These are phyloP conservation scores for Monosporascus sp. DNA, from an alignment of 2,329 filamentous ascomycete species.

Conservation along the genomic window DNA sequence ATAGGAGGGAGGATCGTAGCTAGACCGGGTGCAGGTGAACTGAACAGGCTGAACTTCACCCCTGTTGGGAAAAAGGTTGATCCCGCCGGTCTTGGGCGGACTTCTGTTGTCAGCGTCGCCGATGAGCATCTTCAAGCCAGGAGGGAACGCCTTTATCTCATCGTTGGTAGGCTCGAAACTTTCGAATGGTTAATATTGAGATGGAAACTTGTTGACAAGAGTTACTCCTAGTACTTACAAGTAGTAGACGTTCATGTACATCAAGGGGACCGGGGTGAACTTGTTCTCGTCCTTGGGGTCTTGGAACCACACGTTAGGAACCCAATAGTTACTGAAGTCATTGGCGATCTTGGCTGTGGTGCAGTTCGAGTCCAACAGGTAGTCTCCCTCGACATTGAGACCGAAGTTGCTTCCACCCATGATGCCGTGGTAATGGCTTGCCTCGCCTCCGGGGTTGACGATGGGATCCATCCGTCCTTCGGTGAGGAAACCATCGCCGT, in stretches of 20 bases:
- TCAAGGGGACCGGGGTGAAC: conserved; percentile 61
- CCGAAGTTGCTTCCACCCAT: conserved; percentile 66
- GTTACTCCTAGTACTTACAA: conserved; percentile 39
- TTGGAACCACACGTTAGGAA: conserved; percentile 64
- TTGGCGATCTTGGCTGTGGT: conserved; percentile 63
- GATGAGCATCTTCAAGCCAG: conserved; percentile 65
- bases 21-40: conserved; percentile 55
- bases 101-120: conserved; percentile 57
- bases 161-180: conserved; percentile 60
- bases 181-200: conserved; percentile 2
- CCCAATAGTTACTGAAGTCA: conserved; percentile 75
- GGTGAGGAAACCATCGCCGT: conserved; percentile 57
- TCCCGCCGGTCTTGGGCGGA: conserved; percentile 46
- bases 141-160: conserved; percentile 63
- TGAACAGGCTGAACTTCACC: conserved; percentile 50
- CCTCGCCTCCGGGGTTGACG: conserved; percentile 52
- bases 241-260: conserved; percentile 75
- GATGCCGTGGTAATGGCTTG: conserved; percentile 64
- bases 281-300: conserved; percentile 53
- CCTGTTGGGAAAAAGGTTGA: conserved; percentile 46
- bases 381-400: conserved; percentile 54
- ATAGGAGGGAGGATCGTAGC: conserved; percentile 46
- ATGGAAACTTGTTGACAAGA: neutral
- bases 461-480: conserved; percentile 63
- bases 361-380: conserved; percentile 58